phyloP scores from a whole-genome alignment of 495 filamentous ascomycete genomes.

The Penicillium taxi region DNA sequence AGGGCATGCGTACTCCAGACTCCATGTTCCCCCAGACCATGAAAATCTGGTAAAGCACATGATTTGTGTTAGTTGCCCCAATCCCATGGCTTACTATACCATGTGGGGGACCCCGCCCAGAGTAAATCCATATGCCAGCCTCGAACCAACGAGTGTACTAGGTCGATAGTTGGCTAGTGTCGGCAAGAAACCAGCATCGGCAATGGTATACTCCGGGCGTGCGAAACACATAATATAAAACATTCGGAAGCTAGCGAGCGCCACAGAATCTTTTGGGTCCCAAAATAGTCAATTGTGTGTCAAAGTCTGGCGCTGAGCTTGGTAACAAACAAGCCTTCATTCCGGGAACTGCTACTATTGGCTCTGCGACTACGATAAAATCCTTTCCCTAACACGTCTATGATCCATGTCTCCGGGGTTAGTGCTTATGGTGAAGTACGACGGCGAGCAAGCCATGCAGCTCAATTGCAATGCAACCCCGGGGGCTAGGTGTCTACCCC shows the following conservation, averaged over 20 bases:
- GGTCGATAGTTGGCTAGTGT: conserved; percentile 6
- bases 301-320: conserved; percentile 6
- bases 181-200: conserved; percentile 9
- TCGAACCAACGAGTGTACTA: conserved; percentile 9
- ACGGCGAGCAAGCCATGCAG: neutral
- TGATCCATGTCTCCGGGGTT: conserved; percentile 4
- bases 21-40: conserved; percentile 5
- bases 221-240: conserved; percentile 5
- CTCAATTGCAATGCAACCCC: neutral
- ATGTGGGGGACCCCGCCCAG: conserved; percentile 3
- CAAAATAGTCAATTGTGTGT: conserved; percentile 9
- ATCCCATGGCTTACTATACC: conserved; percentile 1
- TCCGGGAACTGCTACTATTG: conserved; percentile 5
- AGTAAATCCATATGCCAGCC: conserved; percentile 5
- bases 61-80: conserved; percentile 1
- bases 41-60: neutral
- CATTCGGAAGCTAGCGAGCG: conserved; percentile 9
- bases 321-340: conserved; percentile 8
- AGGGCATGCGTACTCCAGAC: too few species aligned
- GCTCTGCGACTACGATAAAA: neutral
- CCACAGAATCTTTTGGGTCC: conserved; percentile 13
- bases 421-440: conserved; percentile 3
- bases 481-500: neutral
- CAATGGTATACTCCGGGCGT: conserved; percentile 7
- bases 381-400: neutral